phyloP scores from a whole-genome alignment of 148 eudicot species.

The Camellia sinensis region DNA sequence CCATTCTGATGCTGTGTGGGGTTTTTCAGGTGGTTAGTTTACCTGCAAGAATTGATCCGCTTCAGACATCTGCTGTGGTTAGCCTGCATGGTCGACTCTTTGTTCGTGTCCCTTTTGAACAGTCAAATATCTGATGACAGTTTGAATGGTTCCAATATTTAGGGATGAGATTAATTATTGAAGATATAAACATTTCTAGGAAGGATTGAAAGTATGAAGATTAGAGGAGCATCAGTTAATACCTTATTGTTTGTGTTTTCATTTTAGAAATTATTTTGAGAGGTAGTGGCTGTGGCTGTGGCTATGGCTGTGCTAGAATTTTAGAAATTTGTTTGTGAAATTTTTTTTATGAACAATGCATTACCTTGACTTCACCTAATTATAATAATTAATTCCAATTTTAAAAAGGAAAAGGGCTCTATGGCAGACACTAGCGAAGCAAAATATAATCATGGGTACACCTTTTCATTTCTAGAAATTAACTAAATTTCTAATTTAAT shows the following conservation, averaged over 20 bases:
- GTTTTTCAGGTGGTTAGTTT: conserved; percentile 66
- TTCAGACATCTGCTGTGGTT: conserved; percentile 85
- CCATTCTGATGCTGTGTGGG: conserved; percentile 3
- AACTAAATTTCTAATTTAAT: too few species aligned
- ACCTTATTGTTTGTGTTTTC: conserved; percentile 4
- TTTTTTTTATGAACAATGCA: neutral
- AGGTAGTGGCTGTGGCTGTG: conserved; percentile 12
- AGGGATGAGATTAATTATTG: neutral
- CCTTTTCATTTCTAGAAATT: too few species aligned
- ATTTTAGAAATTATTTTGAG: neutral
- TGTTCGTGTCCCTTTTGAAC: conserved; percentile 85
- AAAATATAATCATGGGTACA: too few species aligned
- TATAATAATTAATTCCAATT: too few species aligned
- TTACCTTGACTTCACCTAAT: too few species aligned
- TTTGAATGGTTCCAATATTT: conserved; percentile 4
- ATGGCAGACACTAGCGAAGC: too few species aligned
- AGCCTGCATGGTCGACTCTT: conserved; percentile 88
- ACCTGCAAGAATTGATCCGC: conserved; percentile 78
- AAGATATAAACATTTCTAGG: neutral
- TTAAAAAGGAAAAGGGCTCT: too few species aligned
- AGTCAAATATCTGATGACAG: conserved; percentile 31
- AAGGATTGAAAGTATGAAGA: neutral
- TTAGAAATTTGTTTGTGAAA: neutral
- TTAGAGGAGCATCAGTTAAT: neutral
- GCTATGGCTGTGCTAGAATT: conserved; percentile 10